Conservation (phyloP, 768 basidiomycete genomes). For the Boletellus ananas region DNA sequence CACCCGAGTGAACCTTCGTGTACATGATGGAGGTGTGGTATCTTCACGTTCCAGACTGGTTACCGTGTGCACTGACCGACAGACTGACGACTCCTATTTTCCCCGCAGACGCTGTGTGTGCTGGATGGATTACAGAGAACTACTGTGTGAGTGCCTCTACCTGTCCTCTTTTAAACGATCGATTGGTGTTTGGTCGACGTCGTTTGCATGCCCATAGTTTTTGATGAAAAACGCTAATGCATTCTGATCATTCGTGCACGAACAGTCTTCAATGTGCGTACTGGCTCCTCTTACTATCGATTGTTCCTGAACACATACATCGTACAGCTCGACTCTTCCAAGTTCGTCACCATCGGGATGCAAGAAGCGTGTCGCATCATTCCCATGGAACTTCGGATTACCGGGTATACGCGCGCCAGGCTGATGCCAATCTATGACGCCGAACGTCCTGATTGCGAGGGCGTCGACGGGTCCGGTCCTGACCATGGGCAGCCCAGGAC, state of each 20-base stretch:
- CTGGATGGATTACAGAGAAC: constrained; percentile 56
- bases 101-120: constrained; percentile 47
- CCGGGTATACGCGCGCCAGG: constrained; percentile 32
- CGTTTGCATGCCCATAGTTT: too few relatives aligned
- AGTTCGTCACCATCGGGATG: constrained; percentile 30
- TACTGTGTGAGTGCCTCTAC: constrained; percentile 41
- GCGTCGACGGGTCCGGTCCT: constrained; percentile 16
- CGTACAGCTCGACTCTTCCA: constrained; percentile 20
- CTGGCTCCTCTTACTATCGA: background rate
- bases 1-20: background rate
- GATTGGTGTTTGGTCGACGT: background rate
- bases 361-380: constrained; percentile 52
- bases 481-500: background rate
- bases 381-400: constrained; percentile 45
- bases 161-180: background rate
- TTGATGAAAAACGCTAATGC: too few relatives aligned
- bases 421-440: constrained; percentile 18
- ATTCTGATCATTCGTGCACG: too few relatives aligned
- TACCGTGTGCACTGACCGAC: constrained; percentile 2
- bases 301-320: background rate
- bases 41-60: background rate
- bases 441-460: background rate
- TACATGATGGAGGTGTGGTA: too few relatives aligned
- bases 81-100: constrained; percentile 4
- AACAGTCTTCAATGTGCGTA: constrained; percentile 25